These are phyloP conservation scores for Gleditsia sinensis DNA, from an alignment of 306 rosid species.

Conservation along the genomic window DNA sequence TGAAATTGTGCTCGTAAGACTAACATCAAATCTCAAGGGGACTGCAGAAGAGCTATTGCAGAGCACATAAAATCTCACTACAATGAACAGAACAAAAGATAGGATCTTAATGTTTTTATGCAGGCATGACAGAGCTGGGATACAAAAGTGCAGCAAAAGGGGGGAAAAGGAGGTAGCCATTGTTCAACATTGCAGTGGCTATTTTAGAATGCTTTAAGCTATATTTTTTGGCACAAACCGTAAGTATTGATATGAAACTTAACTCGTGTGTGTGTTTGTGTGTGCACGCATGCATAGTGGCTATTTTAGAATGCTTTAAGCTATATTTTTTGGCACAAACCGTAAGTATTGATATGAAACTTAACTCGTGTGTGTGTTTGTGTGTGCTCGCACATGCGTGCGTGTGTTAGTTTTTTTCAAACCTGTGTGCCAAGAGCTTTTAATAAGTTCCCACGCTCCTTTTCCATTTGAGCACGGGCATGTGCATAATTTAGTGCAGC, in stretches of 20 bases:
- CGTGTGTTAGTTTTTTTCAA: conserved; percentile 13
- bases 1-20: neutral
- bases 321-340: conserved; percentile 6
- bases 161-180: conserved; percentile 12
- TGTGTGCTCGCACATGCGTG: too few relatives aligned
- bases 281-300: too few relatives aligned
- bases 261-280: neutral
- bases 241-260: conserved; percentile 9
- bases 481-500: conserved; percentile 80
- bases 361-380: neutral
- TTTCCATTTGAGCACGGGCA: conserved; percentile 96
- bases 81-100: neutral
- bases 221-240: neutral
- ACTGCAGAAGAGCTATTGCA: neutral
- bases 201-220: neutral
- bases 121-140: neutral
- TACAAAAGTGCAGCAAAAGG: conserved; percentile 1
- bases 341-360: conserved; percentile 1
- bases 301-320: neutral
- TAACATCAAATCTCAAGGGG: conserved; percentile 19
- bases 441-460: conserved; percentile 83
- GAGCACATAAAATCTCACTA: conserved; percentile 1
- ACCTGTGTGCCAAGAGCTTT: conserved; percentile 99
- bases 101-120: conserved; percentile 16
- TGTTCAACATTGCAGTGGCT: neutral